These are phyloP conservation scores for Naumovozyma castellii DNA, from an alignment of 805 yeast species.

Conservation along the genomic window DNA sequence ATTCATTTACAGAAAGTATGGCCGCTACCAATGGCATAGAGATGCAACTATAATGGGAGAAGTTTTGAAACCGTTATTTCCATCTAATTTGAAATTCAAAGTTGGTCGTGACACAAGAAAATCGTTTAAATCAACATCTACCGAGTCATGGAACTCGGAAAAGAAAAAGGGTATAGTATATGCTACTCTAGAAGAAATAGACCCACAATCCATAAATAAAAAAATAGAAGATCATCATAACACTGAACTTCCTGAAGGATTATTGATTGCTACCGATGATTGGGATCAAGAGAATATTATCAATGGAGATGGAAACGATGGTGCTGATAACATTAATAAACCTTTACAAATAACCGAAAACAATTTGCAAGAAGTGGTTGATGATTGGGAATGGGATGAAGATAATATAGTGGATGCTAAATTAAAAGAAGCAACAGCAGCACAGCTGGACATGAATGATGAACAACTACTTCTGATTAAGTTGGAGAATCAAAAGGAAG, in stretches of 20 bases:
- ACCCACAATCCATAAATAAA: slow-evolving; percentile 13
- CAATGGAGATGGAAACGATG: slow-evolving; percentile 32
- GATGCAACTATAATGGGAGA: not conserved
- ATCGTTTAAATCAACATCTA: slow-evolving; percentile 31
- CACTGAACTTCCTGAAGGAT: slow-evolving; percentile 38
- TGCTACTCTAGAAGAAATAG: slow-evolving; percentile 14
- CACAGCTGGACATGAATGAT: slow-evolving; percentile 73
- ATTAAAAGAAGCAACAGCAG: slow-evolving; percentile 22
- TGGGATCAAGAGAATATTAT: slow-evolving; percentile 67
- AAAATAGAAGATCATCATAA: slow-evolving; percentile 11
- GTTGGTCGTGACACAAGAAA: slow-evolving; percentile 45
- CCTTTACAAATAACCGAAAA: slow-evolving; percentile 1
- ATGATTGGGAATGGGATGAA: slow-evolving; percentile 35
- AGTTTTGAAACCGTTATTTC: slow-evolving; percentile 32
- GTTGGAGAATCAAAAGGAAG: slow-evolving; percentile 4
- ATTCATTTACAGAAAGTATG: slow-evolving; percentile 41
- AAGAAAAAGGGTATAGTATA: slow-evolving; percentile 15
- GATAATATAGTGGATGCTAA: slow-evolving; percentile 71
- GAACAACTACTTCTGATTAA: slow-evolving; percentile 59
- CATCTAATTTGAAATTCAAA: slow-evolving; percentile 44
- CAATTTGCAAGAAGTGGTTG: slow-evolving; percentile 19
- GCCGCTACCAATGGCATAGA: slow-evolving; percentile 38
- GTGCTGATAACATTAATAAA: not conserved
- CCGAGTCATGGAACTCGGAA: slow-evolving; percentile 5
- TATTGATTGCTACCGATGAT: slow-evolving; percentile 60